A percentile compares a stretch with the other conserved stretches of the same genome.
Conservation (phyloP, 164 flowering plant genomes). For the Protea cynaroides region DNA sequence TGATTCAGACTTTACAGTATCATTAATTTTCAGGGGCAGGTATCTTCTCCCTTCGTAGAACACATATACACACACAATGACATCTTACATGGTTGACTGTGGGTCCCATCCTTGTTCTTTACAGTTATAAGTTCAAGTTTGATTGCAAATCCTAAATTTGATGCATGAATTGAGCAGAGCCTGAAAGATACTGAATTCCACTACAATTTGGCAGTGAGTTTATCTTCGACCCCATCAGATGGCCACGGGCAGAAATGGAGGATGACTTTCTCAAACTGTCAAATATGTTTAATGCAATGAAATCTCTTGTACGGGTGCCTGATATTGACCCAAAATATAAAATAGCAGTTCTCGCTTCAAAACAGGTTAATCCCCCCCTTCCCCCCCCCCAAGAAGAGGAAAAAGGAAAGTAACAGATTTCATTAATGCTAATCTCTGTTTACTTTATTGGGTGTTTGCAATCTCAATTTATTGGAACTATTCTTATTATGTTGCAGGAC, state of each 20-base stretch:
- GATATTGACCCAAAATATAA: slow-evolving; percentile 75
- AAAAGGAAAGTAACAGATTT: too few species aligned
- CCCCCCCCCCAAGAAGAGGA: too few species aligned
- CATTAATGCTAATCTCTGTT: background rate
- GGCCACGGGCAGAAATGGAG: slow-evolving; percentile 80
- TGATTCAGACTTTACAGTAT: too few species aligned
- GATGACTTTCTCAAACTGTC: slow-evolving; percentile 65
- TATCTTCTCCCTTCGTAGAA: too few species aligned
- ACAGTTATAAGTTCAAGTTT: background rate
- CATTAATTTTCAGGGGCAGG: too few species aligned
- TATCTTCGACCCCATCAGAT: slow-evolving; percentile 64
- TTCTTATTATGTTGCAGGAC: slow-evolving; percentile 45
- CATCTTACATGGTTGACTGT: too few species aligned
- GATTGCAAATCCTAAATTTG: background rate
- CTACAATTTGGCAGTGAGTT: slow-evolving; percentile 64
- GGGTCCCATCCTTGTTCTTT: background rate
- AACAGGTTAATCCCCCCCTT: slow-evolving; percentile 44
- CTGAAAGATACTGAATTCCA: slow-evolving; percentile 2
- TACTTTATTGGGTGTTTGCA: background rate
- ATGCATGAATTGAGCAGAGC: background rate
- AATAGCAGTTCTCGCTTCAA: slow-evolving; percentile 79
- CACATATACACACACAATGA: too few species aligned
- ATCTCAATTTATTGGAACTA: background rate
- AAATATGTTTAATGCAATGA: slow-evolving; percentile 55
- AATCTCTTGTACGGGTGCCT: slow-evolving; percentile 79